A percentile compares a stretch with the other conserved stretches of the same genome.
These are phyloP conservation scores for Podaxis rugospora DNA, from an alignment of 768 basidiomycete genomes.

Conservation along the genomic window DNA sequence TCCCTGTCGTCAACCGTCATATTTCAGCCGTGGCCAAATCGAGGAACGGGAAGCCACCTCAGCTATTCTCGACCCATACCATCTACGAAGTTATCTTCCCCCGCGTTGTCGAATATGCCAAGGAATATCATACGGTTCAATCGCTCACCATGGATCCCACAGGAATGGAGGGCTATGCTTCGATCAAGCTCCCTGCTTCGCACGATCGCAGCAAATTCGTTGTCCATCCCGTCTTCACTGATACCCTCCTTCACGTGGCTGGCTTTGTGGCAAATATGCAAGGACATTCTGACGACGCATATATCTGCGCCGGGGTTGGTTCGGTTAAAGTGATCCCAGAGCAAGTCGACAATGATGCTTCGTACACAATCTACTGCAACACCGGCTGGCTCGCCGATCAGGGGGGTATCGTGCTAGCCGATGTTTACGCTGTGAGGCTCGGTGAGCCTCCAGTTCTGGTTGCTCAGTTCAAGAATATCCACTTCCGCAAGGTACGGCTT, in stretches of 20 bases:
- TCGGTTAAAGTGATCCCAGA: conserved; percentile 42
- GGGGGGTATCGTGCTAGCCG: conserved; percentile 41
- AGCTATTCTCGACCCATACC: conserved; percentile 51
- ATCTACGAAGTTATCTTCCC: conserved; percentile 67
- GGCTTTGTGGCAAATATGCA: conserved; percentile 67
- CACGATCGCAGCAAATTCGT: conserved; percentile 30
- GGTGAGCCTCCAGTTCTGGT: conserved; percentile 37
- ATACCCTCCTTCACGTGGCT: conserved; percentile 63
- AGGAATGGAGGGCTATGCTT: conserved; percentile 49
- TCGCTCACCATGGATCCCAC: conserved; percentile 45
- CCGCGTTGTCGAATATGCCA: conserved; percentile 60
- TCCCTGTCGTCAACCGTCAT: conserved; percentile 30
- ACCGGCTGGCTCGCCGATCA: conserved; percentile 39
- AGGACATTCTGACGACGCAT: conserved; percentile 45
- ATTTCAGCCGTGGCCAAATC: conserved; percentile 27
- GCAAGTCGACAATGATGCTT: conserved; percentile 31
- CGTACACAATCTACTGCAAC: conserved; percentile 51
- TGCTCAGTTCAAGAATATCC: conserved; percentile 51
- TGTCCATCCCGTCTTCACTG: conserved; percentile 55
- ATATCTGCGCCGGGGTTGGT: conserved; percentile 58
- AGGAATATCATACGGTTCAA: conserved; percentile 53
- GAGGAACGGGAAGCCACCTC: conserved; percentile 21
- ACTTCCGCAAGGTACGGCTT: conserved; percentile 54
- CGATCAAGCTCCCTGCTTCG: conserved; percentile 34
- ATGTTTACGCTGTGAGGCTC: conserved; percentile 45